Percentiles rank a stretch among this genome's conserved stretches.
These are phyloP conservation scores for Blastocystis sp. DNA, from an alignment of 352 stramenopile genomes.

Conservation along the genomic window DNA sequence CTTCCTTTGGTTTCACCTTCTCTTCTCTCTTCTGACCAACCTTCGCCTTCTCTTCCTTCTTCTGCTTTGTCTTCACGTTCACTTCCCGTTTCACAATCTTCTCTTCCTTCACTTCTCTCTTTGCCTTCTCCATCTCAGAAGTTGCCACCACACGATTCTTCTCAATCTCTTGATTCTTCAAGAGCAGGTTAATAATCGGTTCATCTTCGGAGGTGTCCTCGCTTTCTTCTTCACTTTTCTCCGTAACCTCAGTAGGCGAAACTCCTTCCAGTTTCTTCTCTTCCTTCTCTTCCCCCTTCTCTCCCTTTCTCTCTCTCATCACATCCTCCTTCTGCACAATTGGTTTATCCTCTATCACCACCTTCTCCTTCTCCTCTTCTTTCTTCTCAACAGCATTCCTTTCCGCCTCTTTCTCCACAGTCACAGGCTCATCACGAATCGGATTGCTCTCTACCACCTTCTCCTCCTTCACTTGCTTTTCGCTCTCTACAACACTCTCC, in stretches of 20 bases:
- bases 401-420: no score
- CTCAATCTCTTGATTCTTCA: neutral
- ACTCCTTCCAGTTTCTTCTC: neutral
- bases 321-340: neutral
- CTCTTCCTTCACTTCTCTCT: conserved; percentile 4
- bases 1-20: neutral
- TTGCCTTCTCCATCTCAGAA: neutral
- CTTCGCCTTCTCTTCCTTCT: neutral
- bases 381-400: neutral
- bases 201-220: neutral
- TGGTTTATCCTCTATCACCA: neutral
- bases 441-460: neutral
- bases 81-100: neutral
- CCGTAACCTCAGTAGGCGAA: neutral
- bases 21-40: neutral
- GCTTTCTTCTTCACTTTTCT: neutral
- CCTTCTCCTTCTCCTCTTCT: neutral
- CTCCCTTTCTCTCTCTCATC: neutral
- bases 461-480: neutral
- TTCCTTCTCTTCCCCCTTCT: neutral
- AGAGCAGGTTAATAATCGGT: no score
- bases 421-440: no score
- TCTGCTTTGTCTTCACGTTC: neutral
- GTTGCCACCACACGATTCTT: neutral
- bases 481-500: neutral